phyloP scores from a whole-genome alignment of 106 monocot species.

The Dactylorhiza incarnata region DNA sequence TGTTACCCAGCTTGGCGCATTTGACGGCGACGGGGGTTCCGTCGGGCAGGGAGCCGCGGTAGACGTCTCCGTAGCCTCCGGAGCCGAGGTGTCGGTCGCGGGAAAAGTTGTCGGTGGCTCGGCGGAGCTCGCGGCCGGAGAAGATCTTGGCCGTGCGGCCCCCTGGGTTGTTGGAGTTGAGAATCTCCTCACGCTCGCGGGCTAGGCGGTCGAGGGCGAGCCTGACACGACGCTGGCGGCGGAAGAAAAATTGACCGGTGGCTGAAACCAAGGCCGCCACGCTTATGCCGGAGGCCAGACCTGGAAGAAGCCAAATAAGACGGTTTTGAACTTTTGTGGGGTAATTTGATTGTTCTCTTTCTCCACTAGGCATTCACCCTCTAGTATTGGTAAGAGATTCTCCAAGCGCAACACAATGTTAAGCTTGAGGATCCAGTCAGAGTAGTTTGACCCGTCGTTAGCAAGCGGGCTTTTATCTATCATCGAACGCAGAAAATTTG shows the following conservation, averaged over 20 bases:
- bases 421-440: too few relatives aligned
- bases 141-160: conserved; percentile 51
- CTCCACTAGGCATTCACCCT: too few relatives aligned
- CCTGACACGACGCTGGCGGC: conserved; percentile 36
- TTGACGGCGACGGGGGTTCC: conserved; percentile 52
- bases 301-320: too few relatives aligned
- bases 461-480: too few relatives aligned
- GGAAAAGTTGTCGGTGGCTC: conserved; percentile 49
- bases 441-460: too few relatives aligned
- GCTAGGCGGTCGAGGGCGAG: conserved; percentile 20
- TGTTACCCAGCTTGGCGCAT: conserved; percentile 58
- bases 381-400: too few relatives aligned
- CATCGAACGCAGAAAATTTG: too few relatives aligned
- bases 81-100: conserved; percentile 44
- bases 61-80: conserved; percentile 58
- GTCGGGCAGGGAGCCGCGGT: conserved; percentile 39
- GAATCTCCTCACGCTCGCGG: conserved; percentile 47
- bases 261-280: conserved; percentile 20
- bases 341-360: too few relatives aligned
- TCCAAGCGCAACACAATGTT: too few relatives aligned
- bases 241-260: conserved; percentile 27
- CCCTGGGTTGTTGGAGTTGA: conserved; percentile 49
- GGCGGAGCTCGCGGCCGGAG: conserved; percentile 38
- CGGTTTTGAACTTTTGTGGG: too few relatives aligned
- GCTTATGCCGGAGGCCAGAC: conserved; percentile 24